These are phyloP conservation scores for Kwoniella botswanensis DNA, from an alignment of 768 basidiomycete species.

Conservation along the genomic window DNA sequence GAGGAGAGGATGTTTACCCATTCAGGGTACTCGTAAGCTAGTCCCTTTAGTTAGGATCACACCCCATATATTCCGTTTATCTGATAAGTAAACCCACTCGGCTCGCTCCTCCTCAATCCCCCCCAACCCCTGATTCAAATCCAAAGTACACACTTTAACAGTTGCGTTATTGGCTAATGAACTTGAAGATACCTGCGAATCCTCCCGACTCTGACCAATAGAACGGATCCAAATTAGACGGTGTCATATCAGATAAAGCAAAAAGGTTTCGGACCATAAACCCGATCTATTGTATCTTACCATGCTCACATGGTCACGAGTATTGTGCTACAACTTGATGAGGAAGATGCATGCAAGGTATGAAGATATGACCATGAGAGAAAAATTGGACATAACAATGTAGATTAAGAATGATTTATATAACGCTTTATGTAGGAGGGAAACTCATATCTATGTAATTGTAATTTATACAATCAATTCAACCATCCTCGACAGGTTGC, in stretches of 20 bases:
- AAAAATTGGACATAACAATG: not conserved
- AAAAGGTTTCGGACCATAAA: not conserved
- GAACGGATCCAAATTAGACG: not conserved
- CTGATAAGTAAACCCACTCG: not conserved
- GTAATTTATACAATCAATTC: constrained; percentile 66
- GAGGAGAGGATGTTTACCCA: not conserved
- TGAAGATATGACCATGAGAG: not conserved
- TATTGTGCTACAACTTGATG: not conserved
- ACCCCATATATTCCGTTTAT: not conserved
- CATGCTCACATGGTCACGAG: not conserved
- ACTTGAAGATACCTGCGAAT: not conserved
- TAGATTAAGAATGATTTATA: constrained; percentile 2
- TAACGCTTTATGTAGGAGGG: not conserved
- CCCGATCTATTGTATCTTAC: not conserved
- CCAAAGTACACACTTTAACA: not conserved
- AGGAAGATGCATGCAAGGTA: constrained; percentile 1
- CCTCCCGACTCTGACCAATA: not conserved
- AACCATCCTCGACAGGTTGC: constrained; percentile 82
- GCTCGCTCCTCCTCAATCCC: no score
- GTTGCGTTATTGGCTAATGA: not conserved
- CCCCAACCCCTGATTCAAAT: not conserved
- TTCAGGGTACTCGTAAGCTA: not conserved
- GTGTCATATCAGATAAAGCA: constrained; percentile 10
- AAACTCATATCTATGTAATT: constrained; percentile 31
- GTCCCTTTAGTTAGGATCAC: no score